Evolutionary conservation across 73 alveolate genomes (phyloP), one percentile per base, ranked within the genome.

Genomic region (Blepharisma stoltei): DNA sequence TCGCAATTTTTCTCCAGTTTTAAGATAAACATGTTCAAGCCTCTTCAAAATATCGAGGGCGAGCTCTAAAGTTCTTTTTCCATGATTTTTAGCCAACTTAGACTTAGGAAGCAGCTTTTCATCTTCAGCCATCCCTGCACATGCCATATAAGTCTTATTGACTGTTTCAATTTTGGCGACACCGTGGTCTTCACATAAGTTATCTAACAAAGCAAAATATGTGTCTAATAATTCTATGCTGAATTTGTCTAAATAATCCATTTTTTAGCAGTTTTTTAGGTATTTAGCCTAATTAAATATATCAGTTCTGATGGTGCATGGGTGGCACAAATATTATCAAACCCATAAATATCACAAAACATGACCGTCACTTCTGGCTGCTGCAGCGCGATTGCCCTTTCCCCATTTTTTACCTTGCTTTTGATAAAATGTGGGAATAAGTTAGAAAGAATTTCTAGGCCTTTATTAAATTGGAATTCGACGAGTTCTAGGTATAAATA

Each of bases 121-220:
- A 2, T 14, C 80, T 77, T 92, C 95, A 38, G 83, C 82, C 8
- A 92, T 80, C 18, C 97, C 97, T 21, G 95, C 95, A 8, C 94
- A 89, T 6, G 93, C 91, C 89, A 92, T 83, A 76, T 92, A 92
- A 6, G 95, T 87, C 54, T 86, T 84, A 4, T 95, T 95, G 6
- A 92, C 95, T 1, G 97, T 92, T 77, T 92, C 97, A 25, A 92
- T 92, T 41, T 82, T 82, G 20, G 54, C 44, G 5, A 82, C 85
- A 48, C 76, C 60, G 45, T 83, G 87, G 9, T 55, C 18, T 37
- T 83, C 85, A 65, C 94, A 80, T 32, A 89, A 77, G 75, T 83
- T 81, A 69, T 92, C 97, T 46, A 92, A 92, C 5, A 88, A 81
- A 54, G 83, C 83, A 71, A 76, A 89, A 18, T 88, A 46, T 44